These are phyloP conservation scores for Exidia glandulosa DNA, from an alignment of 768 basidiomycete species.

Conservation along the genomic window DNA sequence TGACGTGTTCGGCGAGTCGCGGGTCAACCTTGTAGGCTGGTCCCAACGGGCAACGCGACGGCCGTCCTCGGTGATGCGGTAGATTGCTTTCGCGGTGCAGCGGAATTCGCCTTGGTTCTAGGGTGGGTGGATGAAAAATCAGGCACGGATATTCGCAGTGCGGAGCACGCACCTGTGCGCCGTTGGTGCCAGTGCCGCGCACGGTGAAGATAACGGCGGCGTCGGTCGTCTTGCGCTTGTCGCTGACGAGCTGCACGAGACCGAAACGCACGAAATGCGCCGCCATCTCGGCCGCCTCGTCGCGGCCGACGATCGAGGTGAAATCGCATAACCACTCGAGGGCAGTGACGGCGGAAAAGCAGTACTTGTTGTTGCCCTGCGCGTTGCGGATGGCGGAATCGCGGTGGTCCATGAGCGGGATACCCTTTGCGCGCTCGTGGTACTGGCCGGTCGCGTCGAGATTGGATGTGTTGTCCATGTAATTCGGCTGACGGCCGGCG, in stretches of 20 bases:
- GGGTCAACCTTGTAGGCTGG: conserved; percentile 7
- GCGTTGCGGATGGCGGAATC: conserved; percentile 36
- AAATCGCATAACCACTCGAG: conserved; percentile 98
- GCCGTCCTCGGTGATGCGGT: conserved; percentile 90
- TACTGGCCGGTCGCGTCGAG: conserved; percentile 52
- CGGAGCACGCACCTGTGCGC: conserved; percentile 55
- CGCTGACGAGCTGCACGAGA: conserved; percentile 77
- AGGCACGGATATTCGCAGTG: conserved; percentile 19
- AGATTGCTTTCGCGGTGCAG: conserved; percentile 90
- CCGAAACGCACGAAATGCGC: conserved; percentile 97
- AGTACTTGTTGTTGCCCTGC: conserved; percentile 44
- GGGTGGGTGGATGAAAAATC: conserved; percentile 7
- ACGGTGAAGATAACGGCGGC: conserved; percentile 91
- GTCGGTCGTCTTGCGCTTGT: conserved; percentile 84
- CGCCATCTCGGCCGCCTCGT: conserved; percentile 95
- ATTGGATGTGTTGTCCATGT: conserved; percentile 35
- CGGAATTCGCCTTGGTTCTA: conserved; percentile 94
- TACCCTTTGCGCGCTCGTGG: conserved; percentile 67
- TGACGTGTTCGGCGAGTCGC: conserved; percentile 55
- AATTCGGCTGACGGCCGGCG: conserved; percentile 78
- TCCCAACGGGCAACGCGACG: conserved; percentile 82
- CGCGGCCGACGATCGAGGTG: conserved; percentile 87
- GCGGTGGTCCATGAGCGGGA: conserved; percentile 55
- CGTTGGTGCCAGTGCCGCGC: conserved; percentile 47
- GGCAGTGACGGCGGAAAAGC: conserved; percentile 78